Percentiles rank a stretch among this genome's conserved stretches.
These are phyloP conservation scores for Tetrahymena malaccensis DNA, from an alignment of 73 alveolate species.

Conservation along the genomic window DNA sequence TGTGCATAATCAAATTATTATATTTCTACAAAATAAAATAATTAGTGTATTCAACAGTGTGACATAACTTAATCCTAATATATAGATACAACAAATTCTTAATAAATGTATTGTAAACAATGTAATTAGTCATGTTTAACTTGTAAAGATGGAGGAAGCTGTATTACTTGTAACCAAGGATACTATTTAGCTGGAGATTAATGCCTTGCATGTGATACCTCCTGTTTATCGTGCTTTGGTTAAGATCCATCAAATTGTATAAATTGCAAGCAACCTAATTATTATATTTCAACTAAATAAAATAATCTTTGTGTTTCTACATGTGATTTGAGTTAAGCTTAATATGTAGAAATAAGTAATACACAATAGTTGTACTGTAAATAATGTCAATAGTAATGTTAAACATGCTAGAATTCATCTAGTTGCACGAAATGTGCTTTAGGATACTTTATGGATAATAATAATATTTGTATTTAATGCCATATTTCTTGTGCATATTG, in stretches of 20 bases:
- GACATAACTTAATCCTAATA: not conserved
- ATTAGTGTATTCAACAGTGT: not conserved
- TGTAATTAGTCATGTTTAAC: not conserved
- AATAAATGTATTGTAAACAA: not conserved
- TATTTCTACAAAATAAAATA: not conserved
- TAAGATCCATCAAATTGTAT: not conserved
- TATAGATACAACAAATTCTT: not conserved
- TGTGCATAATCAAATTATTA: not conserved
- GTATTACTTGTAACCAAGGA: not conserved
- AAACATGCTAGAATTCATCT: not conserved
- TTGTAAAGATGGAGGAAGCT: not conserved
- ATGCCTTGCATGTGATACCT: not conserved
- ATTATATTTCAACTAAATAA: not conserved
- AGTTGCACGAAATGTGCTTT: not conserved
- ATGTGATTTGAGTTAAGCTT: not conserved
- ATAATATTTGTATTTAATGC: not conserved
- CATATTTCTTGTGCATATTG: not conserved
- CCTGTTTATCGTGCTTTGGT: not conserved
- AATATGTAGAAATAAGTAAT: not conserved
- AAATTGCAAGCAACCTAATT: not conserved
- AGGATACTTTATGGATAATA: not conserved
- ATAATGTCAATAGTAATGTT: not conserved
- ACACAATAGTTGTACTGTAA: not conserved
- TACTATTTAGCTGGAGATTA: not conserved
- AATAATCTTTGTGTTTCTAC: not conserved